Conservation (phyloP, 169 alveolate species). For the Babesia divergens region DNA sequence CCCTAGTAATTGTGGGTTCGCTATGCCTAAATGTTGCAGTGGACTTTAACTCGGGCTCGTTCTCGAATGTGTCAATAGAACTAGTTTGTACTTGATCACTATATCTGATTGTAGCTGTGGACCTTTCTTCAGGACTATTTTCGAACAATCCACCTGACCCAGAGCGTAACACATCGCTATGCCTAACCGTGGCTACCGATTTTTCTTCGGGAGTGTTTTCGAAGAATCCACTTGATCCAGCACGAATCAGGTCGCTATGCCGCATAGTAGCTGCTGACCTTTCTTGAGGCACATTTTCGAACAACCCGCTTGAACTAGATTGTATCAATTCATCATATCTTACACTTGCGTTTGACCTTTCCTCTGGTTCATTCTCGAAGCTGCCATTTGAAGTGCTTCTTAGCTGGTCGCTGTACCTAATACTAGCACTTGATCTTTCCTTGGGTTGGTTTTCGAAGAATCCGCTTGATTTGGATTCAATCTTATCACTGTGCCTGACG, state of each 20-base stretch:
- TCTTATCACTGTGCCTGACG: slow-evolving; percentile 18
- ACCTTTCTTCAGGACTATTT: neutral
- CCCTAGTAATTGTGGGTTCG: neutral
- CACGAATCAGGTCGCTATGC: neutral
- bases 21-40: neutral
- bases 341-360: slow-evolving; percentile 2
- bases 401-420: slow-evolving; percentile 1
- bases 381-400: neutral
- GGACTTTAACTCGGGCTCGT: neutral
- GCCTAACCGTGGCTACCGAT: neutral
- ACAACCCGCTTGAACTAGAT: neutral
- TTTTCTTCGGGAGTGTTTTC: neutral
- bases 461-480: neutral
- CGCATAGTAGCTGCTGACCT: slow-evolving; percentile 12
- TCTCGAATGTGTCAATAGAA: neutral
- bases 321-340: neutral
- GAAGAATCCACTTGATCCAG: neutral
- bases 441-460: slow-evolving; percentile 51
- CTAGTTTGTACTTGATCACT: neutral
- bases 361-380: slow-evolving; percentile 3
- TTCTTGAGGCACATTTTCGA: slow-evolving; percentile 23
- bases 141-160: neutral
- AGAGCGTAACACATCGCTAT: neutral
- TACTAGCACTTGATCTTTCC: slow-evolving; percentile 29
- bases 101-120: neutral